Base-by-base conservation (phyloP, 2,329 filamentous ascomycete species). In the Aspergillus cejpii region DNA sequence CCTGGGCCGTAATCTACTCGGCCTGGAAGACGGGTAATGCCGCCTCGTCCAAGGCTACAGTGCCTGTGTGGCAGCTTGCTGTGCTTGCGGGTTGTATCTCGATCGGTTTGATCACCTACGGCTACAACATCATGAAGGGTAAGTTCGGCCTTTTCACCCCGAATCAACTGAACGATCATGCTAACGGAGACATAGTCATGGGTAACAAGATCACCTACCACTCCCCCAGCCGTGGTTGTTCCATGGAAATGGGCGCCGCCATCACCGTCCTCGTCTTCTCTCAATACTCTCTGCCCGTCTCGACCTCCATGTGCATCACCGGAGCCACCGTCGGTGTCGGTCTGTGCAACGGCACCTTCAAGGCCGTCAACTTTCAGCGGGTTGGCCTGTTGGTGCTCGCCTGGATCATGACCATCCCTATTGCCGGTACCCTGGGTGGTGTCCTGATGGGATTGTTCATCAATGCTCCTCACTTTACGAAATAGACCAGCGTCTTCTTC, bases 101-200 rank as follows among this genome's bases (percentile, higher is more conserved):
- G 37, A 51, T 81, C 33, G 85, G 84, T 54, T 74, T 88, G 45
- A 73, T 82, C 60, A 87, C 84, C 11, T 88, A 87, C 57, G 85
- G 84, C 7, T 88, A 87, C 72, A 87, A 88, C 73, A 88, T 88
- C 69, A 88, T 88, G 84, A 87, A 85, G 71, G 80, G 78, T 80
- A 68, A 65, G 75, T 17, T 4, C 4, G 10, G 7, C 5, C 52
- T 8, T n/a, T 3, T 27, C n/a, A 12, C 3, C 21, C 21, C 6
- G 14, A 19, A 6, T n/a, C 8, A 6, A 21, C 14, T 12, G 45
- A 51, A 50, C 51, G 4, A 24, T 24, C 23, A 57, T 54, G 43
- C 24, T 28, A 48, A 58, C 44, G n/a, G 27, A 11, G 7, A 41
- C 51, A n/a, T 53, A 81, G 81, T 85, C 66, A 87, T 88, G 84